Percentiles rank a stretch among this genome's conserved stretches.
Conservation (phyloP, 2,329 filamentous ascomycete genomes). For the Colletotrichum siamense region DNA sequence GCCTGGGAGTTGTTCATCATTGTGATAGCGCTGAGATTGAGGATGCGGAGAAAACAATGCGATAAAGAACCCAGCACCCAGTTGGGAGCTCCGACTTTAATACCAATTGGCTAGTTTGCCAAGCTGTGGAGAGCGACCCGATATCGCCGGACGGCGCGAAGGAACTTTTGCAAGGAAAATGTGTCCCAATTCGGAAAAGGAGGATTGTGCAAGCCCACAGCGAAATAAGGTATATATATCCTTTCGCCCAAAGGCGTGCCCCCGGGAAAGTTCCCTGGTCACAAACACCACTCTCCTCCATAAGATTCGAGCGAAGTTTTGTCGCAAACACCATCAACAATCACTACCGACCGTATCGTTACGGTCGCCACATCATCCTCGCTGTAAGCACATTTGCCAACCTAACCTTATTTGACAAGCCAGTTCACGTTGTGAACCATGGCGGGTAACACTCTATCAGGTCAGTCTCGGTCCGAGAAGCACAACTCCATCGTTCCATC, state of each 20-base stretch:
- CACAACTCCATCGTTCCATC: neutral
- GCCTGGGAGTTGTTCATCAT: neutral
- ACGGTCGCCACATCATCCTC: neutral
- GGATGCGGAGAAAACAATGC: neutral
- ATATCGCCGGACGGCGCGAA: neutral
- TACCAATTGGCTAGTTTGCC: neutral
- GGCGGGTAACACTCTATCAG: neutral
- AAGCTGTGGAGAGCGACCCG: neutral
- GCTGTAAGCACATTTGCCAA: neutral
- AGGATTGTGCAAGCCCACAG: neutral
- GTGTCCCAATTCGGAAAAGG: neutral
- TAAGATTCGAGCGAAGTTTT: neutral
- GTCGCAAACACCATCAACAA: neutral
- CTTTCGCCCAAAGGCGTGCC: neutral
- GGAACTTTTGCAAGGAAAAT: neutral
- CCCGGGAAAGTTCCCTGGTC: neutral
- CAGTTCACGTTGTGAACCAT: constrained; percentile 1
- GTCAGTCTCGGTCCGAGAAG: neutral
- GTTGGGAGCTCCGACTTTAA: neutral
- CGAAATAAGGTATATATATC: neutral
- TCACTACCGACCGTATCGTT: neutral
- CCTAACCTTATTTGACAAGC: neutral
- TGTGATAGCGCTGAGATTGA: neutral
- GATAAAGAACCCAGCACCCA: neutral
- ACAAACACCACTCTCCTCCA: neutral